A percentile compares a stretch with the other conserved stretches of the same genome.
phyloP scores from a whole-genome alignment of 768 basidiomycete genomes.

The Trametes sanguinea region DNA sequence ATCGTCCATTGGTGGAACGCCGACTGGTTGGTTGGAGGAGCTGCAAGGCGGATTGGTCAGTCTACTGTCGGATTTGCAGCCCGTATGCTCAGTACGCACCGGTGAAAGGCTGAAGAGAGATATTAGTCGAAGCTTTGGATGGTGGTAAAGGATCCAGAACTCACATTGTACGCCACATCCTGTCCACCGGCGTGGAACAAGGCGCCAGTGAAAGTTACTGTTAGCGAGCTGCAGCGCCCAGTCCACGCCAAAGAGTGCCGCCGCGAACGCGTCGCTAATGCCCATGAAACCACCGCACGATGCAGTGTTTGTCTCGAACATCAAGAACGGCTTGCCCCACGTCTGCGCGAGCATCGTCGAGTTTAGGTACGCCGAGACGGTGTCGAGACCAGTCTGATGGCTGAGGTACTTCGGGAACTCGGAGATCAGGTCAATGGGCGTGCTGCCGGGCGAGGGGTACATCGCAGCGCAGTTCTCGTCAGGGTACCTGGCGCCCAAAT shows the following conservation, averaged over 20 bases:
- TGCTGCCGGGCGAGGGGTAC: slow-evolving; percentile 32
- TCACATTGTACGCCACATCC: slow-evolving; percentile 49
- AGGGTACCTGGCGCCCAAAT: background rate
- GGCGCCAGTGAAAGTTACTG: slow-evolving; percentile 47
- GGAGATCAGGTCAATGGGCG: slow-evolving; percentile 36
- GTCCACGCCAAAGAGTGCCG: slow-evolving; percentile 55
- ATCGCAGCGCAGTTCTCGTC: slow-evolving; percentile 36
- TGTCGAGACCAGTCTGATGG: slow-evolving; percentile 40
- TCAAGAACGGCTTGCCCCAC: slow-evolving; percentile 43
- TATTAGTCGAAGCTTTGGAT: background rate
- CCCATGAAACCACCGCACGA: slow-evolving; percentile 59
- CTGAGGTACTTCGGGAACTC: slow-evolving; percentile 48
- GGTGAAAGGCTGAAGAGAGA: slow-evolving; percentile 48
- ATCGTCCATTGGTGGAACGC: slow-evolving; percentile 45
- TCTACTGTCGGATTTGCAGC: background rate
- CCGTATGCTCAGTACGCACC: slow-evolving; percentile 29
- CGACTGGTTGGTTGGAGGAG: slow-evolving; percentile 48
- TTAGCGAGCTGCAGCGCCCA: slow-evolving; percentile 52
- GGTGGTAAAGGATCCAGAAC: slow-evolving; percentile 4
- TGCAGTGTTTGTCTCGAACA: slow-evolving; percentile 59
- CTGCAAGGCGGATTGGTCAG: slow-evolving; percentile 14
- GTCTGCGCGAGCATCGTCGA: slow-evolving; percentile 38
- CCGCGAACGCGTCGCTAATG: slow-evolving; percentile 51
- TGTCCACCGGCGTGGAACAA: slow-evolving; percentile 52
- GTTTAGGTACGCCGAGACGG: slow-evolving; percentile 42